These are phyloP conservation scores for Chenopodium album DNA, from an alignment of 148 eudicot species.

Conservation along the genomic window DNA sequence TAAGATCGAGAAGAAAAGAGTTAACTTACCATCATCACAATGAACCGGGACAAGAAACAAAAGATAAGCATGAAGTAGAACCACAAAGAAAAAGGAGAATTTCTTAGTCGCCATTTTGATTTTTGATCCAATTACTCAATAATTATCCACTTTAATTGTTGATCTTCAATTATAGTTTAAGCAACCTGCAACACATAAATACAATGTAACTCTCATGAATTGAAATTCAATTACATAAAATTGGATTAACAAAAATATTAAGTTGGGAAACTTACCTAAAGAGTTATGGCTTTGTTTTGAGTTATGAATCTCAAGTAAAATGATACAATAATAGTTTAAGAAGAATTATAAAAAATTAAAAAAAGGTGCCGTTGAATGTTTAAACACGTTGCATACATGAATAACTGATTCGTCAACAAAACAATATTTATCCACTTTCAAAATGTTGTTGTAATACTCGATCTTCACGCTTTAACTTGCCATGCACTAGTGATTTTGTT, in stretches of 20 bases:
- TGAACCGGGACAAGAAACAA: constrained; percentile 24
- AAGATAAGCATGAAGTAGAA: constrained; percentile 27
- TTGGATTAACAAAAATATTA: too few species aligned
- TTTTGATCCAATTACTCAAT: background rate
- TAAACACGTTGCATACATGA: constrained; percentile 32
- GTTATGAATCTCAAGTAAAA: too few species aligned
- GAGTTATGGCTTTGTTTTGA: too few species aligned
- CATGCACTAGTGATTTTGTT: too few species aligned
- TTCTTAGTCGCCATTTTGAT: constrained; percentile 14
- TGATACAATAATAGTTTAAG: too few species aligned
- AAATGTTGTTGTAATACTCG: background rate
- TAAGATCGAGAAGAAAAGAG: too few species aligned
- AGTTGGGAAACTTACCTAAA: too few species aligned
- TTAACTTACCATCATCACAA: constrained; percentile 23
- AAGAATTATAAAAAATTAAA: too few species aligned
- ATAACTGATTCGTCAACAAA: background rate
- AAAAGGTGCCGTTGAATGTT: background rate
- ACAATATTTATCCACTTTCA: background rate
- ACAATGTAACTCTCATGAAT: too few species aligned
- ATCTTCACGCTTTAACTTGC: too few species aligned
- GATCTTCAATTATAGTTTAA: background rate
- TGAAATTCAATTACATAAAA: background rate
- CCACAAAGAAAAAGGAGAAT: constrained; percentile 4
- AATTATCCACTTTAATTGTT: too few species aligned
- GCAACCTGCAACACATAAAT: background rate